Percentiles rank a stretch among this genome's conserved stretches.
phyloP scores from a whole-genome alignment of 1,284 basidiomycete genomes.

The Puccinia triticina region DNA sequence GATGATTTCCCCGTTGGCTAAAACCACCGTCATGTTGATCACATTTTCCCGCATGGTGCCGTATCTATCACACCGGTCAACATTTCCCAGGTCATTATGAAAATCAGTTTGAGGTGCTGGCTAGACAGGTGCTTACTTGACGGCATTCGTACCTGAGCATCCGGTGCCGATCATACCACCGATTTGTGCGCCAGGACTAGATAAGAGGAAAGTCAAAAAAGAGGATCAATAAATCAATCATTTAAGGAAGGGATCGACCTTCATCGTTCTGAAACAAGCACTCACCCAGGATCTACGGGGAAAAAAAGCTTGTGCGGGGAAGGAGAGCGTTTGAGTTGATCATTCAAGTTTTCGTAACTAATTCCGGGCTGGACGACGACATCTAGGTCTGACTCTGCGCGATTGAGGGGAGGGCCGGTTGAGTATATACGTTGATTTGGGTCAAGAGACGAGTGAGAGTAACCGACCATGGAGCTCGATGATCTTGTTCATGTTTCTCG shows the following conservation, averaged over 20 bases:
- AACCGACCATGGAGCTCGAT: constrained; percentile 72
- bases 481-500: constrained; percentile 76
- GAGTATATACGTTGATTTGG: too few relatives aligned
- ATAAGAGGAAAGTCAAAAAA: neutral
- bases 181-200: constrained; percentile 70
- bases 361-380: constrained; percentile 67
- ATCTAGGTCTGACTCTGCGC: constrained; percentile 56
- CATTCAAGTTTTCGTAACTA: constrained; percentile 84
- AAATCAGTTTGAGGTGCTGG: constrained; percentile 75
- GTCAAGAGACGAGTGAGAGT: constrained; percentile 41
- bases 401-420: constrained; percentile 53
- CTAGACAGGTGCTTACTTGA: constrained; percentile 73
- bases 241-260: neutral
- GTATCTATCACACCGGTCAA: constrained; percentile 46
- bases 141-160: constrained; percentile 72
- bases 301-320: constrained; percentile 72
- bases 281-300: constrained; percentile 67
- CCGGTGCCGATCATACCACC: constrained; percentile 85
- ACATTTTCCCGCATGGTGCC: constrained; percentile 68
- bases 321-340: constrained; percentile 66
- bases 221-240: neutral
- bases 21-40: constrained; percentile 63
- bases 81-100: constrained; percentile 50
- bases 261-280: constrained; percentile 16
- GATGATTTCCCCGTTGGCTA: constrained; percentile 87